A percentile compares a stretch with the other conserved stretches of the same genome.
Conservation (phyloP, 2,329 filamentous ascomycete genomes). For the Tolypocladium endophyticum region DNA sequence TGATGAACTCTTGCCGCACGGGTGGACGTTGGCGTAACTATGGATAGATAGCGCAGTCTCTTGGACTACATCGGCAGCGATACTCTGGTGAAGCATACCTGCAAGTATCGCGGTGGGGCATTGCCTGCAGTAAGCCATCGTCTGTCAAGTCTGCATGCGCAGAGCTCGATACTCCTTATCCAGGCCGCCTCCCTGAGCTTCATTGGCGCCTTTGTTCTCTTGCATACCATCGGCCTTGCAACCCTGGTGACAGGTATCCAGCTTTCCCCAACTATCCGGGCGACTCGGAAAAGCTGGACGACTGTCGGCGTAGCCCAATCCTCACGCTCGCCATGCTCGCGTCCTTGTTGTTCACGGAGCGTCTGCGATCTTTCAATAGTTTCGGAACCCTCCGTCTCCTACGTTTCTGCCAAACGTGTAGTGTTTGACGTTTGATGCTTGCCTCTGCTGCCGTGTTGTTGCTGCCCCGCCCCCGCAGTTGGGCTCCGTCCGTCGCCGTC, state of each 20-base stretch:
- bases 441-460: background rate
- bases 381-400: background rate
- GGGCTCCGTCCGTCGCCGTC: background rate
- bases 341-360: too few relatives aligned
- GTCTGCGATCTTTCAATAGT: too few relatives aligned
- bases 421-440: background rate
- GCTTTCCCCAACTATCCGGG: too few relatives aligned
- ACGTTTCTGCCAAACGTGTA: background rate
- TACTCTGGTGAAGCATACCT: too few relatives aligned
- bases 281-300: too few relatives aligned
- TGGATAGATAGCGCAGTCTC: background rate
- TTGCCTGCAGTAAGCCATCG: background rate
- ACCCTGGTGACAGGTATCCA: too few relatives aligned
- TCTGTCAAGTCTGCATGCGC: background rate
- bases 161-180: background rate
- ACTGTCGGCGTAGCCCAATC: too few relatives aligned
- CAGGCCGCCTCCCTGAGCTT: background rate
- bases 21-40: too few relatives aligned
- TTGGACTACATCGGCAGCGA: too few relatives aligned
- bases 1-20: background rate
- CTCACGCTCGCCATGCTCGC: background rate
- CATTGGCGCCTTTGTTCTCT: too few relatives aligned
- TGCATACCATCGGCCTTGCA: too few relatives aligned
- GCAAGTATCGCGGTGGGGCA: background rate
- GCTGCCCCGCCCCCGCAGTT: slow-evolving; percentile 8